Base-by-base conservation (phyloP, 441 rosid genomes). In the Corymbia calophylla region DNA sequence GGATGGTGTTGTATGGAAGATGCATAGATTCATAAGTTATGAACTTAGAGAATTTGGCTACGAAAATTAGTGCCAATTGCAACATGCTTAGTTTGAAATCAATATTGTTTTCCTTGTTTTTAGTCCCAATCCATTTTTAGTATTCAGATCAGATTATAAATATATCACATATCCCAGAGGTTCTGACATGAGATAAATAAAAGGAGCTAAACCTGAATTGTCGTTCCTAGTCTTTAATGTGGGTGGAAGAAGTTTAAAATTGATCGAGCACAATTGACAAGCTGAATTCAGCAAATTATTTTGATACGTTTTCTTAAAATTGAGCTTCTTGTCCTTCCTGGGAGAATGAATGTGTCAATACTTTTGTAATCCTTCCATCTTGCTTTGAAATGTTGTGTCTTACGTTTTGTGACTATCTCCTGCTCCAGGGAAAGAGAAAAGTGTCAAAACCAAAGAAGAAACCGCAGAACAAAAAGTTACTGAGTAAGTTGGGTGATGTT, bases 401-500 rank as follows among this genome's bases (percentile, higher is more conserved):
- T 56, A 7, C 55, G 49, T 39, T 35, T 77, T 54, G 35, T 87
- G 88, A 27, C 86, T 47, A 35, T 89, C 27, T 88, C 48, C 66
- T 87, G 66, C 56, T 89, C 85, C 84, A 93, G 93, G 90, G 86
- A 86, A 94, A 94, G 92, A 93, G 89, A 48, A 95, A 91, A 89
- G 89, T 87, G 85, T 58, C 93, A n/a, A 91, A 89, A 54, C 62
- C 93, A 31, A 95, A 88, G 92, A 94, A 91, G 92, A 94, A 91
- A 89, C 91, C 77, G 89, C 62, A 90, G 84, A 87, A 55, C 55
- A 86, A 70, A 88, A 93, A 88, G 92, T 91, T 77, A 80, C 44
- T 58, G 39, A 87, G 85, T 62, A 80, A 91, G 81, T 90, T 91
- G 64, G 95, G 91, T 90, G 87, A 89, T 58, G 88, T 90, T 87